These are phyloP conservation scores for Colletotrichum siamense DNA, from an alignment of 2,329 filamentous ascomycete species.

Conservation along the genomic window DNA sequence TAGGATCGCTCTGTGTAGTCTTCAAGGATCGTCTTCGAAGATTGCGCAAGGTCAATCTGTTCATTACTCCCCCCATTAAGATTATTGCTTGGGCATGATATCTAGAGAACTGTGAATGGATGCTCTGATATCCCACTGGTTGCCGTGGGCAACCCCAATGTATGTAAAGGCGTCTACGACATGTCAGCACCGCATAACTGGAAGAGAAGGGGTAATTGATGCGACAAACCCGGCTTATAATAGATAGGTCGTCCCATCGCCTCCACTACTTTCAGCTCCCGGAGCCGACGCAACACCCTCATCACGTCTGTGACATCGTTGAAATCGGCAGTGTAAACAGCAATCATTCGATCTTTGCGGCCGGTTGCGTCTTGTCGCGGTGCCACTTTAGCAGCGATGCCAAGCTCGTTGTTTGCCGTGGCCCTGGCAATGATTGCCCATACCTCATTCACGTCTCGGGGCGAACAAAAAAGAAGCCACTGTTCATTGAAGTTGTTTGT, in stretches of 20 bases:
- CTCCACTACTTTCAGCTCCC: constrained; percentile 65
- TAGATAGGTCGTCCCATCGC: constrained; percentile 61
- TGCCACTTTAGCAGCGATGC: constrained; percentile 75
- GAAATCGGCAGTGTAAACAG: constrained; percentile 81
- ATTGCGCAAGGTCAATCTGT: background rate
- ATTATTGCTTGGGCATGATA: constrained; percentile 28
- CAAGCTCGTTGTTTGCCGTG: constrained; percentile 72
- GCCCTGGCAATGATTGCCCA: constrained; percentile 73
- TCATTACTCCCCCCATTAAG: background rate
- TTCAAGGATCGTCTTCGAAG: background rate
- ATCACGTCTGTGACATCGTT: constrained; percentile 70
- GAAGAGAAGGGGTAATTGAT: background rate
- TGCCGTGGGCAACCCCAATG: constrained; percentile 64
- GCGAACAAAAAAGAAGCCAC: constrained; percentile 77
- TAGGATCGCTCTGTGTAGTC: background rate
- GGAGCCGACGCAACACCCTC: constrained; percentile 68
- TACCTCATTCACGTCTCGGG: constrained; percentile 59
- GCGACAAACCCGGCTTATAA: constrained; percentile 72
- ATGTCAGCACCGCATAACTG: constrained; percentile 35
- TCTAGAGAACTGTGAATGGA: constrained; percentile 59
- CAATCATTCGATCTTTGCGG: constrained; percentile 65
- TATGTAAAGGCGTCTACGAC: constrained; percentile 70
- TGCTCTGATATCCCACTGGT: constrained; percentile 67
- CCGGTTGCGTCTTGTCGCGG: constrained; percentile 53
- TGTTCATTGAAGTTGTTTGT: constrained; percentile 30